Conservation (phyloP, 2,329 filamentous ascomycete genomes). For the Mollisiaceae sp. region DNA sequence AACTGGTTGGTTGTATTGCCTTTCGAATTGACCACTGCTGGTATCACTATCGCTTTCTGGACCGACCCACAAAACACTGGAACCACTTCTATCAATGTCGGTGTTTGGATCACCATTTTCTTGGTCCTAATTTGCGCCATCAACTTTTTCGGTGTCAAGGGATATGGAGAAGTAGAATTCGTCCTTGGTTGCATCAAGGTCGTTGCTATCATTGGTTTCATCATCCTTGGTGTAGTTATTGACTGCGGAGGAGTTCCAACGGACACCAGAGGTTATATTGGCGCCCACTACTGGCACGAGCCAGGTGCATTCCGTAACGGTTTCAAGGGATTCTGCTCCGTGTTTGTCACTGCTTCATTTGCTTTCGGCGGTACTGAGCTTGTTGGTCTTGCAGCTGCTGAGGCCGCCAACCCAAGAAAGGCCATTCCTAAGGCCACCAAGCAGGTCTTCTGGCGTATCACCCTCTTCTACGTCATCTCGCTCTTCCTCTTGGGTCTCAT, state of each 20-base stretch:
- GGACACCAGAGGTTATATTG: conserved; percentile 57
- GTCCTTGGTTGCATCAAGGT: conserved; percentile 87
- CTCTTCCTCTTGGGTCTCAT: conserved; percentile 82
- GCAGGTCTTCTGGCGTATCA: conserved; percentile 94
- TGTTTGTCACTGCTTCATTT: conserved; percentile 78
- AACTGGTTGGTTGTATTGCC: conserved; percentile 87
- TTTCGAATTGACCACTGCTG: conserved; percentile 84
- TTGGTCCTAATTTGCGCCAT: conserved; percentile 77
- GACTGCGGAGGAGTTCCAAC: conserved; percentile 37
- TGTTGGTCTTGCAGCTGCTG: conserved; percentile 77
- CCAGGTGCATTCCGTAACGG: conserved; percentile 84
- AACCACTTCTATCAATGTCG: conserved; percentile 54
- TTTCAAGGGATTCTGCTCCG: conserved; percentile 80
- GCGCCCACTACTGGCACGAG: conserved; percentile 76
- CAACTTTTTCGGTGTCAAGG: conserved; percentile 87
- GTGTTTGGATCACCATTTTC: conserved; percentile 85
- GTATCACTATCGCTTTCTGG: conserved; percentile 86
- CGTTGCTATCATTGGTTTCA: conserved; percentile 83
- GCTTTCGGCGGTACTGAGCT: conserved; percentile 78
- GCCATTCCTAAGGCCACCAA: conserved; percentile 86
- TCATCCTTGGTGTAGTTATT: conserved; percentile 57
- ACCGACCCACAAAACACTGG: conserved; percentile 51
- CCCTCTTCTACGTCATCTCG: conserved; percentile 82
- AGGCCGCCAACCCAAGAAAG: conserved; percentile 78
- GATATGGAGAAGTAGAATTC: conserved; percentile 92